Evolutionary conservation across 495 filamentous ascomycete species (phyloP).

Genomic region (Podospora conica): DNA sequence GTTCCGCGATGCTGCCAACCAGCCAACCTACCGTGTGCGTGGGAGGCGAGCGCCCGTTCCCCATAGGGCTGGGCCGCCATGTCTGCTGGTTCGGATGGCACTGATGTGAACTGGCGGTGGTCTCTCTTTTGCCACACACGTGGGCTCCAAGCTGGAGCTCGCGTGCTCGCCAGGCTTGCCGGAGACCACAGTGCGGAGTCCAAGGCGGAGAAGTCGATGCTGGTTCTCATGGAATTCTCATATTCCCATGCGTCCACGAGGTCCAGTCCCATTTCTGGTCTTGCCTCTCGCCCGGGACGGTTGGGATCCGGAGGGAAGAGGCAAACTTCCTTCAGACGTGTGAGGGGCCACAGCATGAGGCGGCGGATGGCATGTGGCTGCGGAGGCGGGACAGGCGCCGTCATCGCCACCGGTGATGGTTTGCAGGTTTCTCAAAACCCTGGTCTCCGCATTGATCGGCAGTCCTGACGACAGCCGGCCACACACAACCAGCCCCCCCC

Average conservation of each 20-base stretch:
- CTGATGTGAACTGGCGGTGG: neutral
- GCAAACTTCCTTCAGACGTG: neutral
- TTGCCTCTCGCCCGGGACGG: neutral
- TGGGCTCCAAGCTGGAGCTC: neutral
- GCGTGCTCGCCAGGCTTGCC: too few relatives aligned
- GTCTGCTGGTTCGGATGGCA: neutral
- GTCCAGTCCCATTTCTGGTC: neutral
- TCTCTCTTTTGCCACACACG: neutral
- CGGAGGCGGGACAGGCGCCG: neutral
- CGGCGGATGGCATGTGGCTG: neutral
- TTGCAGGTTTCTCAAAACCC: neutral
- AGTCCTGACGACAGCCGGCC: neutral
- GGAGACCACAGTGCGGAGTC: neutral
- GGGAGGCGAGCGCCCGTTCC: neutral
- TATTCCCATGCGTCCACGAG: neutral
- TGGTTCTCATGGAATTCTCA: neutral
- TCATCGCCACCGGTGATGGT: neutral
- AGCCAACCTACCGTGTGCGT: neutral
- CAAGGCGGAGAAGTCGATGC: neutral
- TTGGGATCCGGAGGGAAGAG: neutral
- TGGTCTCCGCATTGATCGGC: neutral
- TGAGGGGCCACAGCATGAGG: neutral
- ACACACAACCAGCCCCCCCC: neutral
- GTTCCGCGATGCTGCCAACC: neutral
- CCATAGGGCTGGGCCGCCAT: neutral